Conservation (phyloP, 495 filamentous ascomycete genomes). For the Xylaria bambusicola region DNA sequence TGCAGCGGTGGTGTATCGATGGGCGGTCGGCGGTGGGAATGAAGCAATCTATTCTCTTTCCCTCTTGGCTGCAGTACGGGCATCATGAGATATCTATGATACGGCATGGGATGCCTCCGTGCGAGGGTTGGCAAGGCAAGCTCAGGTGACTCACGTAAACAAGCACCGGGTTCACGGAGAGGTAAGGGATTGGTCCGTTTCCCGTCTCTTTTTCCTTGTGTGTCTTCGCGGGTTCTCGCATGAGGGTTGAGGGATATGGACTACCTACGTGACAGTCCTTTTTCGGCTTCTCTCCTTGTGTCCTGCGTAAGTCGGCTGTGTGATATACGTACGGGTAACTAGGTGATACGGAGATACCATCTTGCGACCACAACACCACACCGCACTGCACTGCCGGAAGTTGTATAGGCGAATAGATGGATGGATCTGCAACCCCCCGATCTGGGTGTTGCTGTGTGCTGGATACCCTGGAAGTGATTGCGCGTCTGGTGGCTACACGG, state of each 20-base stretch:
- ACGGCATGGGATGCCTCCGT: background rate
- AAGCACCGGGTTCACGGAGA: background rate
- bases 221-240: too few relatives aligned
- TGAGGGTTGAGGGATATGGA: too few relatives aligned
- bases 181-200: background rate
- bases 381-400: too few relatives aligned
- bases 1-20: background rate
- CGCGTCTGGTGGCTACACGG: too few relatives aligned
- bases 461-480: background rate
- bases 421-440: background rate
- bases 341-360: background rate
- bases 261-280: too few relatives aligned
- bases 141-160: background rate
- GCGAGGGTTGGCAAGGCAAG: background rate
- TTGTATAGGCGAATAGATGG: background rate
- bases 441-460: too few relatives aligned
- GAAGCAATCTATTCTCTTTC: too few relatives aligned
- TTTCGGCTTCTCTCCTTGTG: background rate
- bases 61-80: background rate
- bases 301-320: background rate
- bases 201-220: too few relatives aligned
- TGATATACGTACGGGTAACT: too few relatives aligned
- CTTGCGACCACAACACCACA: too few relatives aligned
- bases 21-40: background rate
- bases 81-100: background rate